phyloP scores from a whole-genome alignment of 345 rosid species.

The Dipteronia dyeriana region DNA sequence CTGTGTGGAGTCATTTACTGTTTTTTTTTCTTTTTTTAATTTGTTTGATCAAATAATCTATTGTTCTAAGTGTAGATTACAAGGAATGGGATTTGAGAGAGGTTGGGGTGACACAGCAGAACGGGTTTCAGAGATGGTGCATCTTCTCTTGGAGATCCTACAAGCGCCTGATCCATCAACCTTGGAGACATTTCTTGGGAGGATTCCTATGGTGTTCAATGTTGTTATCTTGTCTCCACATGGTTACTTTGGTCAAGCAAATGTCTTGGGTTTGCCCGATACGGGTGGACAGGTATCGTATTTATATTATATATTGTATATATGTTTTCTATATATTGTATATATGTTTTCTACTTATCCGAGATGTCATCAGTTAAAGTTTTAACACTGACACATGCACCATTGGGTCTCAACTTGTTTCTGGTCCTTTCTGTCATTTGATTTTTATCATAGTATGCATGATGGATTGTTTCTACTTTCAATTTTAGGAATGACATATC shows the following conservation, averaged over 20 bases:
- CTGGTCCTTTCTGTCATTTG: background rate
- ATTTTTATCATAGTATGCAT: background rate
- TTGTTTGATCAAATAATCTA: background rate
- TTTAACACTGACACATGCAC: background rate
- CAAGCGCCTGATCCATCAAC: slow-evolving; percentile 67
- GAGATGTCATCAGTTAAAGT: background rate
- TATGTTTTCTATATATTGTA: background rate
- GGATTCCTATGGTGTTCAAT: slow-evolving; percentile 66
- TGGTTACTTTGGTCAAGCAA: slow-evolving; percentile 69
- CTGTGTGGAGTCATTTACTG: background rate
- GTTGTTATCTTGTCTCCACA: slow-evolving; percentile 63
- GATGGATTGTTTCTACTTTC: background rate
- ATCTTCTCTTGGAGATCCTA: slow-evolving; percentile 61
- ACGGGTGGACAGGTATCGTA: slow-evolving; percentile 60
- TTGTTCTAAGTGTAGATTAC: slow-evolving; percentile 31
- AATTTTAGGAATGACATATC: background rate
- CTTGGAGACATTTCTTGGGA: slow-evolving; percentile 63
- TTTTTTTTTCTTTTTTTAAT: background rate
- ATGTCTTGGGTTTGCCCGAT: slow-evolving; percentile 65
- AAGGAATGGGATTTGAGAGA: slow-evolving; percentile 64
- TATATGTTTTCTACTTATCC: background rate
- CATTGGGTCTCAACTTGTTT: background rate
- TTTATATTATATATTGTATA: background rate
- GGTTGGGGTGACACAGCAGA: slow-evolving; percentile 63
- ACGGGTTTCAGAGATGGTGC: slow-evolving; percentile 49